Conservation (phyloP, 305 asterid species). For the Withania somnifera region DNA sequence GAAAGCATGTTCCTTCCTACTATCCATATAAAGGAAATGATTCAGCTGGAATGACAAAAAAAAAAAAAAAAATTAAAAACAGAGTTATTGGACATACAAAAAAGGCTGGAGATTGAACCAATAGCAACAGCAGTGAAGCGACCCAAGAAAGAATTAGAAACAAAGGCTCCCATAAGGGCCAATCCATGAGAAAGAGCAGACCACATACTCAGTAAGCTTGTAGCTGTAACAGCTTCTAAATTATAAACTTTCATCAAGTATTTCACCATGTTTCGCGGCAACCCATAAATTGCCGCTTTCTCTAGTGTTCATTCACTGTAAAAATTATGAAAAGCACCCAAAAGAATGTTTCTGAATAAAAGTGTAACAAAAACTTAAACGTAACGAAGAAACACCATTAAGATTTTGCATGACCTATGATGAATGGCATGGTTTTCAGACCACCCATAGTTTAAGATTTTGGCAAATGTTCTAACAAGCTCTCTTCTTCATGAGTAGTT, state of each 20-base stretch:
- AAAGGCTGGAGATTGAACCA: slow-evolving; percentile 46
- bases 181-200: slow-evolving; percentile 37
- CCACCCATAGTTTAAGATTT: neutral
- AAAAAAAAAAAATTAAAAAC: neutral
- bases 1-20: neutral
- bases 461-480: neutral
- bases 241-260: slow-evolving; percentile 47
- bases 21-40: neutral
- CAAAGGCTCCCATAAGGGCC: slow-evolving; percentile 48
- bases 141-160: slow-evolving; percentile 58
- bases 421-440: neutral
- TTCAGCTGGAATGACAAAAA: neutral
- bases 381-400: neutral
- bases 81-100: slow-evolving; percentile 20
- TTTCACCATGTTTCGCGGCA: slow-evolving; percentile 46
- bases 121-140: slow-evolving; percentile 41
- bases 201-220: slow-evolving; percentile 49
- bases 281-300: slow-evolving; percentile 53
- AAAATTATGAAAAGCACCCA: neutral
- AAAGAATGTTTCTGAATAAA: neutral
- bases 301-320: slow-evolving; percentile 44
- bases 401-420: neutral
- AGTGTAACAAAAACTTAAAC: too few species aligned
- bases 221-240: slow-evolving; percentile 32
- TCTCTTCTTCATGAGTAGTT: neutral